A percentile compares a stretch with the other conserved stretches of the same genome.
Evolutionary conservation across 176 grass and related monocot species (phyloP).

Genomic region (Carex pumila): DNA sequence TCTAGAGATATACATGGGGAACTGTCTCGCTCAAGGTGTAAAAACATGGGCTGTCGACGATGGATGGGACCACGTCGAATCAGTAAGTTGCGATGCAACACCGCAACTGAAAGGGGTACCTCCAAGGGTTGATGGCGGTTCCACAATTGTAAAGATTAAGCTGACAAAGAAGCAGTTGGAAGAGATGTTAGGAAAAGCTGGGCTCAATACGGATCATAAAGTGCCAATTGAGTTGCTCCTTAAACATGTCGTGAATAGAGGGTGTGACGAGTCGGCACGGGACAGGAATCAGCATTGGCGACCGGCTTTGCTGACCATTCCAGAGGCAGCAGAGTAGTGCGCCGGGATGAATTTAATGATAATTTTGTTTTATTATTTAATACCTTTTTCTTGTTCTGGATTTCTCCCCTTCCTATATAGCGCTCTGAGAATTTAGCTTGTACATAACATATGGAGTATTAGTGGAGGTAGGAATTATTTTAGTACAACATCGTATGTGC

Average conservation of each 20-base stretch:
- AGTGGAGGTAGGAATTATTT: background rate
- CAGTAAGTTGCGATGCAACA: background rate
- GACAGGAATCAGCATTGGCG: background rate
- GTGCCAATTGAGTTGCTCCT: constrained; percentile 7
- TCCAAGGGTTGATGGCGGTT: background rate
- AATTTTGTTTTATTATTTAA: background rate
- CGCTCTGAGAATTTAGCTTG: background rate
- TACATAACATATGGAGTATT: background rate
- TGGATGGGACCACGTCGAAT: background rate
- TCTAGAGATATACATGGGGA: background rate
- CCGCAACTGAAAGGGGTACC: background rate
- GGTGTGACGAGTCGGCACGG: background rate
- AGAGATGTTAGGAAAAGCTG: background rate
- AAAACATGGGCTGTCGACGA: constrained; percentile 12
- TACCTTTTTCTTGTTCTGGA: background rate
- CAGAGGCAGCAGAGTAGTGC: background rate
- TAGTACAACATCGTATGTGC: too few relatives aligned
- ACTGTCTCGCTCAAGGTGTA: constrained; percentile 3
- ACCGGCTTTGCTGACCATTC: constrained; percentile 5
- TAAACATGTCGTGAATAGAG: background rate
- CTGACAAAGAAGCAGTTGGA: constrained; percentile 18
- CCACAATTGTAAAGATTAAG: background rate
- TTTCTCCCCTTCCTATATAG: background rate
- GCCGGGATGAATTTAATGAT: background rate
- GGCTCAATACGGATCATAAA: background rate